These are phyloP conservation scores for Aspergillus costaricaensis DNA, from an alignment of 2,329 filamentous ascomycete genomes.

Conservation along the genomic window DNA sequence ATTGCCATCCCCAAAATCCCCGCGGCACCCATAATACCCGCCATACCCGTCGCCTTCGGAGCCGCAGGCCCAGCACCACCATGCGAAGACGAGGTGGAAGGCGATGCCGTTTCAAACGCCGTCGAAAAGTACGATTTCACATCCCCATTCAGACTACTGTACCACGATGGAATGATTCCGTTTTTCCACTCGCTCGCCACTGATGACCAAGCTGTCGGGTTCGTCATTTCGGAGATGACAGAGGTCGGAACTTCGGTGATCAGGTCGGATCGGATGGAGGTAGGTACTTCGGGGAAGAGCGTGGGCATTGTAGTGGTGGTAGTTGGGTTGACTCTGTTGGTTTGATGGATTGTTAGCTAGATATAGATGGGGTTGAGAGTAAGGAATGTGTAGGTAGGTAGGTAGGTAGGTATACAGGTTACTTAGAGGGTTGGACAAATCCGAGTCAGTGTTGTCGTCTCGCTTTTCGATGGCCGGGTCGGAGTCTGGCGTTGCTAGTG, in stretches of 20 bases:
- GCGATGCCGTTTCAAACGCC: neutral
- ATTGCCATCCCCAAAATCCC: neutral
- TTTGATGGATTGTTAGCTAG: neutral
- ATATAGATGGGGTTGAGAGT: neutral
- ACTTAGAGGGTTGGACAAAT: neutral
- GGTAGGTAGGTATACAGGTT: neutral
- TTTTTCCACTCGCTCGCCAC: slow-evolving; percentile 25
- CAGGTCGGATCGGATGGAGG: slow-evolving; percentile 28
- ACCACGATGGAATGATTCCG: slow-evolving; percentile 32
- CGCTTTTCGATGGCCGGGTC: neutral
- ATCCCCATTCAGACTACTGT: slow-evolving; percentile 26
- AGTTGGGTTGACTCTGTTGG: neutral
- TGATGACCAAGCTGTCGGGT: slow-evolving; percentile 22
- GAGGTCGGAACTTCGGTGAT: slow-evolving; percentile 31
- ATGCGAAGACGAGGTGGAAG: neutral
- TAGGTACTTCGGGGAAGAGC: slow-evolving; percentile 7
- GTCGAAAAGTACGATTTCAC: slow-evolving; percentile 29
- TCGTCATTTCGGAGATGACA: slow-evolving; percentile 21
- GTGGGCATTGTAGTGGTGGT: neutral
- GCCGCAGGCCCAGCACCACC: neutral
- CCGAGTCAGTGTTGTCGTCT: neutral
- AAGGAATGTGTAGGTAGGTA: no score
- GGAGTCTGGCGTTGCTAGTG: neutral
- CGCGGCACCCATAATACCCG: neutral
- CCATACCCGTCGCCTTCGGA: neutral